phyloP scores from a whole-genome alignment of 2,329 filamentous ascomycete genomes.

The Neoascochyta sp. region DNA sequence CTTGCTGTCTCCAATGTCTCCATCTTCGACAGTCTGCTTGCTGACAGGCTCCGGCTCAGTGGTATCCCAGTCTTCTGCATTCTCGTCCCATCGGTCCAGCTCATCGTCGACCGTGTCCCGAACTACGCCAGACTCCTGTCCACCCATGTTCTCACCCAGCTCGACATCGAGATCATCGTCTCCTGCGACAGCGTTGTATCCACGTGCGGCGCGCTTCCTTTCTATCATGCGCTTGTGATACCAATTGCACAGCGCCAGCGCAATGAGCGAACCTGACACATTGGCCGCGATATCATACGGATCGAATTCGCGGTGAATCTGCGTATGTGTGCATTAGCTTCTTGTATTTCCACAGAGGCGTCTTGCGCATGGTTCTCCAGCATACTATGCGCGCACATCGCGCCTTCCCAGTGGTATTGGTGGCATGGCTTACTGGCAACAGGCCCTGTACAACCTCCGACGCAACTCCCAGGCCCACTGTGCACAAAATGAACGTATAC shows the following conservation, averaged over 20 bases:
- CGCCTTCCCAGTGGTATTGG: not conserved
- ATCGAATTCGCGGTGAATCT: constrained; percentile 61
- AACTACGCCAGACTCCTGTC: constrained; percentile 64
- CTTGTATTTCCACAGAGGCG: no score
- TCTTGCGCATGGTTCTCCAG: no score
- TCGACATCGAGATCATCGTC: constrained; percentile 64
- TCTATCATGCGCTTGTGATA: constrained; percentile 97
- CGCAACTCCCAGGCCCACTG: constrained; percentile 65
- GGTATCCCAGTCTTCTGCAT: constrained; percentile 65
- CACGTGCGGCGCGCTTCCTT: constrained; percentile 69
- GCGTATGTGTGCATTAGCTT: constrained; percentile 8
- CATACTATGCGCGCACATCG: no score
- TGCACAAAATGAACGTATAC: constrained; percentile 77
- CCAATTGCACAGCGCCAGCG: constrained; percentile 73
- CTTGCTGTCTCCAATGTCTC: constrained; percentile 34
- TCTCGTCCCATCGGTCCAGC: constrained; percentile 93
- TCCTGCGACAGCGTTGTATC: constrained; percentile 67
- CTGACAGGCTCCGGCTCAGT: constrained; percentile 44
- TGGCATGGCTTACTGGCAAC: constrained; percentile 50
- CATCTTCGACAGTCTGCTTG: constrained; percentile 22
- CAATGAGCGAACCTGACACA: constrained; percentile 69
- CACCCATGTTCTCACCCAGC: constrained; percentile 59
- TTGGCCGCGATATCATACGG: constrained; percentile 86
- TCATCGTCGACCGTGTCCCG: constrained; percentile 64
- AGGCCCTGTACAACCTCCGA: constrained; percentile 73